Conservation (phyloP, 805 yeast species). For the Metschnikowia drakensbergensis region DNA sequence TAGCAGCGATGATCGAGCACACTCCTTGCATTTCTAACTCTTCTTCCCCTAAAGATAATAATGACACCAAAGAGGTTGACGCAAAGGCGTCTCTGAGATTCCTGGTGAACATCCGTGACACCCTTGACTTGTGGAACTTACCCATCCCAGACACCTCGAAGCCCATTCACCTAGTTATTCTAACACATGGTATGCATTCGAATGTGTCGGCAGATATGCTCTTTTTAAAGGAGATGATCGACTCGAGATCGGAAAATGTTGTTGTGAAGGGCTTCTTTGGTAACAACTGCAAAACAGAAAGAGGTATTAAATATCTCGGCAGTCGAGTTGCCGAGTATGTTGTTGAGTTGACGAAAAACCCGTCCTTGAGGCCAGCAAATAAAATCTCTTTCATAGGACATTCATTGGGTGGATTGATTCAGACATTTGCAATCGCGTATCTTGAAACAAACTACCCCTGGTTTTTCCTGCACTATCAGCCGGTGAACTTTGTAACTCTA, state of each 20-base stretch:
- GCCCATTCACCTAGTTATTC: slow-evolving; percentile 77
- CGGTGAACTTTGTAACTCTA: slow-evolving; percentile 73
- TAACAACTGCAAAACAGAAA: slow-evolving; percentile 83
- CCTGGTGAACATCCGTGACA: slow-evolving; percentile 51
- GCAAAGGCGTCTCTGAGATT: slow-evolving; percentile 23
- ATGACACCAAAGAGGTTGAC: neutral
- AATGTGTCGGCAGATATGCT: slow-evolving; percentile 89
- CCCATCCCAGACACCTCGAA: slow-evolving; percentile 46
- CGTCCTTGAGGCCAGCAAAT: slow-evolving; percentile 38
- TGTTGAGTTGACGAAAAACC: slow-evolving; percentile 49
- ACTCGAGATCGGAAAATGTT: slow-evolving; percentile 57
- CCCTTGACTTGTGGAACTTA: slow-evolving; percentile 70
- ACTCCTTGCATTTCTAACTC: slow-evolving; percentile 21
- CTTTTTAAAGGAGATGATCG: slow-evolving; percentile 77
- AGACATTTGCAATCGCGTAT: slow-evolving; percentile 85
- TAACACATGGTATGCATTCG: slow-evolving; percentile 92
- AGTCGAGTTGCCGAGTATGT: slow-evolving; percentile 73
- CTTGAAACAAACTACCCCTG: slow-evolving; percentile 64
- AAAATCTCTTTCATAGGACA: slow-evolving; percentile 88
- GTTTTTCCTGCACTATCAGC: slow-evolving; percentile 62
- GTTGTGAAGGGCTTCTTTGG: slow-evolving; percentile 80
- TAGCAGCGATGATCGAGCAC: slow-evolving; percentile 16
- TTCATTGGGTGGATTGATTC: slow-evolving; percentile 90
- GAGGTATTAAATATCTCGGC: slow-evolving; percentile 84
- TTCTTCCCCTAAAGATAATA: slow-evolving; percentile 6